Conservation (phyloP, 2,329 filamentous ascomycete genomes). For the Fusarium brevicatenulatum region DNA sequence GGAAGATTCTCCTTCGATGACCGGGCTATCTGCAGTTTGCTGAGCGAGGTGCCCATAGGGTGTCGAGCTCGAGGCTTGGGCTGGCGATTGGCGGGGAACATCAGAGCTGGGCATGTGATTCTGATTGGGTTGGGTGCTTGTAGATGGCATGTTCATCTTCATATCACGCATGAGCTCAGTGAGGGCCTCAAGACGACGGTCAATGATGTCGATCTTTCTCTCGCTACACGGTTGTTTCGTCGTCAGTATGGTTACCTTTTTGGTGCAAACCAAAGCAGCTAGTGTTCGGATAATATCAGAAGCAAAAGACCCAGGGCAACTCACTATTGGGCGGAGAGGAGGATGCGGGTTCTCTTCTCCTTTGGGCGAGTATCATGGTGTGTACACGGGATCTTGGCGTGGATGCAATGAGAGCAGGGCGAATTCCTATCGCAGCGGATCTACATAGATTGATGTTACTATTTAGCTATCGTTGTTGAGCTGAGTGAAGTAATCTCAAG, state of each 20-base stretch:
- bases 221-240: constrained; percentile 42
- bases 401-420: constrained; percentile 51
- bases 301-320: constrained; percentile 15
- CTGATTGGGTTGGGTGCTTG: constrained; percentile 9
- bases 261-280: not conserved
- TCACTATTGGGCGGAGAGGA: constrained; percentile 53
- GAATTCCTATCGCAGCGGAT: constrained; percentile 52
- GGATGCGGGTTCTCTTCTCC: constrained; percentile 51
- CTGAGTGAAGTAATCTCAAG: not conserved
- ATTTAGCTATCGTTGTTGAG: constrained; percentile 4
- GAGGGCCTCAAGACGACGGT: constrained; percentile 49
- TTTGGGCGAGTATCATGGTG: constrained; percentile 48
- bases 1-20: constrained; percentile 58
- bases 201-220: constrained; percentile 53
- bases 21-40: constrained; percentile 41
- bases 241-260: not conserved
- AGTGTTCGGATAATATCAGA: not conserved
- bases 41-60: constrained; percentile 33
- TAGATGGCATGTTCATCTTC: constrained; percentile 40
- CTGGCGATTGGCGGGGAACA: constrained; percentile 20
- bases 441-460: constrained; percentile 28
- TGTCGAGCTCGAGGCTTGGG: constrained; percentile 26
- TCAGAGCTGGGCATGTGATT: constrained; percentile 30
- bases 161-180: constrained; percentile 49
- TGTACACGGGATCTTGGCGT: constrained; percentile 52